These are phyloP conservation scores for Martiniozyma asiatica DNA, from an alignment of 1,139 yeast species.

Conservation along the genomic window DNA sequence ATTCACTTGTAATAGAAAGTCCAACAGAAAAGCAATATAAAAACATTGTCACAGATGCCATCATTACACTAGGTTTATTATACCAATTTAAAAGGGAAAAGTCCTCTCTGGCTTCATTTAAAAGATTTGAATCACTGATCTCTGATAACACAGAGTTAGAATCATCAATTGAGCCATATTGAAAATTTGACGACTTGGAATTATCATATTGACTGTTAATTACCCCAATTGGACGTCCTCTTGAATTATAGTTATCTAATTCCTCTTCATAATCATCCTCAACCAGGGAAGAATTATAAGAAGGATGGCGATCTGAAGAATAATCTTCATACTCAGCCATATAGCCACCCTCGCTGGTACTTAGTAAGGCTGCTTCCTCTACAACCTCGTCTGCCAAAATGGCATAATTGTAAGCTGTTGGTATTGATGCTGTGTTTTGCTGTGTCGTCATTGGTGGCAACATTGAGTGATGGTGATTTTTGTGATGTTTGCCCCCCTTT, in stretches of 20 bases:
- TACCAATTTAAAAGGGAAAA: conserved; percentile 17
- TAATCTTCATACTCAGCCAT: conserved; percentile 10
- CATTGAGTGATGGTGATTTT: too few relatives aligned
- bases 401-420: conserved; percentile 8
- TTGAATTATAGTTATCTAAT: not conserved
- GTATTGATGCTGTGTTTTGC: too few relatives aligned
- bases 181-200: not conserved
- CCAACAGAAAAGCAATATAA: conserved; percentile 12
- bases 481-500: too few relatives aligned
- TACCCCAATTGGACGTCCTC: not conserved
- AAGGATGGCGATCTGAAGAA: conserved; percentile 1
- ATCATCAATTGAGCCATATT: conserved; percentile 3
- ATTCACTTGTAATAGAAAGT: conserved; percentile 15
- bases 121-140: conserved; percentile 7
- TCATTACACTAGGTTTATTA: conserved; percentile 19
- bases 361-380: conserved; percentile 15
- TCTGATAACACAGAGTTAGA: conserved; percentile 7
- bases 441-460: too few relatives aligned
- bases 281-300: not conserved
- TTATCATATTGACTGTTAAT: not conserved
- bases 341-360: conserved; percentile 11
- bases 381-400: conserved; percentile 10
- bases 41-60: conserved; percentile 16
- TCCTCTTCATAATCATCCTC: conserved; percentile 5
- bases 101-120: conserved; percentile 14